Evolutionary conservation across 2,329 filamentous ascomycete genomes (phyloP), one percentile per base, ranked within the genome.

Genomic region (Sclerotinia subarctica): DNA sequence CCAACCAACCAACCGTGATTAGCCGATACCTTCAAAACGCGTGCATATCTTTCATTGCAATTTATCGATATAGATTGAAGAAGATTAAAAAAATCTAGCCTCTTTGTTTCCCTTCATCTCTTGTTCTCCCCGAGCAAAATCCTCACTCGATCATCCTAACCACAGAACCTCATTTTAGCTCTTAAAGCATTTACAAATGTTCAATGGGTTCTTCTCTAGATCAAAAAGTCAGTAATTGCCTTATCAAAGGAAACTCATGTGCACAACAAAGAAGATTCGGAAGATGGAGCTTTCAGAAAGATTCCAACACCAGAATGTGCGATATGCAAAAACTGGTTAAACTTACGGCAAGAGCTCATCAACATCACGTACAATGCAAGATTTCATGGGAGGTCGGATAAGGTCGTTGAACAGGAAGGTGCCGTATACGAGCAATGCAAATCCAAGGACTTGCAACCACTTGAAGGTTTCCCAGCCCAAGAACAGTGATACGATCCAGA

Each of bases 391-490:
- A 29, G 93, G 92, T 69, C 88, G 83, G n/a, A 98, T 86, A 69
- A 99, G 87, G 71, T 96, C 93, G 79, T 98, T 98, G 83, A 98
- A 98, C 53, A 98, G 79, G 79, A 97, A 97, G 2, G 94, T 99
- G 72, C 95, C 96, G 78, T 97, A 99, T 19, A 99, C 95, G 47
- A 99, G 85, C 72, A 97, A 81, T 1, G 82, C 91, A 74, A 99
- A 99, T 1, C 95, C 95, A 3, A 87, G 78, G 19, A 99, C 92
- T 80, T 99, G 95, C 8, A 99, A 86, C 90, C 92, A 96, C 81
- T 98, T 98, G 86, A 99, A 98, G 0, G 88, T 89, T 81, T 99
- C 95, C 95, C 95, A 99, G 70, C 94, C 94, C 2, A 99, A 86
- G 5, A 91, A 92, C 5, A 99, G 86, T 24, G 93, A 96, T 19